Conservation (phyloP, 164 flowering plant species). For the Echeveria elegans region DNA sequence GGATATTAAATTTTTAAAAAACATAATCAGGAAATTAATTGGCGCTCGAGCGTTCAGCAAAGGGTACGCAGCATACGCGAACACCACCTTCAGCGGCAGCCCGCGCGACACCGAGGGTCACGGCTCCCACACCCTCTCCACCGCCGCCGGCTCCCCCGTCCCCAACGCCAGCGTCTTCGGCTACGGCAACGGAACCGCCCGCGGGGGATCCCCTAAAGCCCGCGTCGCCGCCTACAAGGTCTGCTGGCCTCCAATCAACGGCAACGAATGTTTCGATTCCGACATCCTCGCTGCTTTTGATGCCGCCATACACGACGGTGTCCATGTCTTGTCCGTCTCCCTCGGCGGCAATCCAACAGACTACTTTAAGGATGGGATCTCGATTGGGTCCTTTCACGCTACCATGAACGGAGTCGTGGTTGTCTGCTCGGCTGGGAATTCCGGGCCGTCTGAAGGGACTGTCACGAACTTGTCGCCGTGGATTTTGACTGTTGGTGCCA, state of each 20-base stretch:
- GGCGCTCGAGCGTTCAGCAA: constrained; percentile 66
- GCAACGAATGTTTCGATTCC: constrained; percentile 13
- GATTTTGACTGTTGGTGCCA: constrained; percentile 62
- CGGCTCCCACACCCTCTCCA: constrained; percentile 75
- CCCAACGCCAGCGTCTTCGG: constrained; percentile 31
- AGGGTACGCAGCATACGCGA: constrained; percentile 27
- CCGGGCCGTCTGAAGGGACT: constrained; percentile 30
- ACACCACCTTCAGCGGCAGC: constrained; percentile 8
- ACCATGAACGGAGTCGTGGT: constrained; percentile 42
- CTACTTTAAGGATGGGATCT: constrained; percentile 28
- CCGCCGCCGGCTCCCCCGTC: constrained; percentile 63
- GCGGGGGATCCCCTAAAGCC: constrained; percentile 19
- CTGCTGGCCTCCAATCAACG: constrained; percentile 13
- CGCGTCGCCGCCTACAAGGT: constrained; percentile 22
- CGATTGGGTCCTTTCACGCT: constrained; percentile 72
- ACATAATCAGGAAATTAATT: constrained; percentile 45
- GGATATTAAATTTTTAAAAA: not conserved
- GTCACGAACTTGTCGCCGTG: constrained; percentile 56
- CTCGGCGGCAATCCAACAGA: constrained; percentile 28
- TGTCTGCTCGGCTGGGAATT: constrained; percentile 54
- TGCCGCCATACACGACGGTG: constrained; percentile 48
- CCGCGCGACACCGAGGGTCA: constrained; percentile 56
- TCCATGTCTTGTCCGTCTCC: constrained; percentile 39
- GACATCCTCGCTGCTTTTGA: constrained; percentile 51
- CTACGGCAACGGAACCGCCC: constrained; percentile 17